phyloP scores from a whole-genome alignment of 371 early-diverging fungal species.

The Thermomucor indicae-seudaticae region DNA sequence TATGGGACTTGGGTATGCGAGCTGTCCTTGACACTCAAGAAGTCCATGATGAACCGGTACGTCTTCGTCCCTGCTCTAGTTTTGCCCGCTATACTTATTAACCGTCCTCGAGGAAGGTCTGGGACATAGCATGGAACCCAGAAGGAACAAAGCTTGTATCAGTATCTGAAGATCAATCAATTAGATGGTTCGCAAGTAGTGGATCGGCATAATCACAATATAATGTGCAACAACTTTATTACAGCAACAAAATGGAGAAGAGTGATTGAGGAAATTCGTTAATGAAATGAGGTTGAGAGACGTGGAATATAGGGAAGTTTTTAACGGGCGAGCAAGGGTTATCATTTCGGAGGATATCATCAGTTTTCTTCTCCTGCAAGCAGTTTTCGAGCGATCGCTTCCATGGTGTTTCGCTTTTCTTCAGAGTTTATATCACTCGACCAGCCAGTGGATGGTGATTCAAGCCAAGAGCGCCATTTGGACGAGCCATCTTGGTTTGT shows the following conservation, averaged over 20 bases:
- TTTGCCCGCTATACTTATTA: too few species aligned
- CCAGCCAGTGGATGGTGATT: slow-evolving; percentile 33
- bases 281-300: not conserved
- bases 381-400: slow-evolving; percentile 18
- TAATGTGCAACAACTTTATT: too few species aligned
- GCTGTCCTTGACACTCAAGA: slow-evolving; percentile 81
- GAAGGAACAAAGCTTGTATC: slow-evolving; percentile 73
- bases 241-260: not conserved
- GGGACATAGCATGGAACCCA: slow-evolving; percentile 76
- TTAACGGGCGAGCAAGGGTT: too few species aligned
- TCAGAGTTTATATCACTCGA: slow-evolving; percentile 16
- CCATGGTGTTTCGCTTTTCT: slow-evolving; percentile 21
- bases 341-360: not conserved
- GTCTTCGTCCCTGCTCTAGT: too few species aligned
- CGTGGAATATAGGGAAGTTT: not conserved
- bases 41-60: slow-evolving; percentile 72
- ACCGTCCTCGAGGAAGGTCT: slow-evolving; percentile 42
- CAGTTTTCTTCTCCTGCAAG: slow-evolving; percentile 3
- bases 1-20: slow-evolving; percentile 74
- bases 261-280: not conserved
- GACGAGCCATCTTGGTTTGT: not conserved
- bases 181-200: slow-evolving; percentile 52
- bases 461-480: slow-evolving; percentile 19
- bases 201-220: slow-evolving; percentile 39
- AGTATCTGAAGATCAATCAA: slow-evolving; percentile 65